Percentiles rank a stretch among this genome's conserved stretches.
phyloP scores from a whole-genome alignment of 768 basidiomycete genomes.

The Leccinum rimulosum region DNA sequence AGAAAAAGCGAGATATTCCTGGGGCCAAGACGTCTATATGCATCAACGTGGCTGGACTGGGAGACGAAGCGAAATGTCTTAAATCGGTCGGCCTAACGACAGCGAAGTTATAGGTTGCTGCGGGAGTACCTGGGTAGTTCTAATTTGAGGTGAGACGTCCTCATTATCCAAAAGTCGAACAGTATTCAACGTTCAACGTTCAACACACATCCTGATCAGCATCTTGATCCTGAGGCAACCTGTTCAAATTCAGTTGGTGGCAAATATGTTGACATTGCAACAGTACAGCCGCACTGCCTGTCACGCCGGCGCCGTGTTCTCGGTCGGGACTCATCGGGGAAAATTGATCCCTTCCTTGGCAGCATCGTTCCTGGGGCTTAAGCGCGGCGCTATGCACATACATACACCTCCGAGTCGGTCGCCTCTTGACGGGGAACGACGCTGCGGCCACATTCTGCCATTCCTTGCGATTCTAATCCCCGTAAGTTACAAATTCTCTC shows the following conservation, averaged over 20 bases:
- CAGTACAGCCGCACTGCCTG: neutral
- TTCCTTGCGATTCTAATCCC: neutral
- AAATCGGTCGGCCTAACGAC: neutral
- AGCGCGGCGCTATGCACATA: neutral
- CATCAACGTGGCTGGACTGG: neutral
- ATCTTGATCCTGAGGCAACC: too few relatives aligned
- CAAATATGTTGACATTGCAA: neutral
- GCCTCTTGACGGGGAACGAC: neutral
- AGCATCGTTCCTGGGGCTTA: neutral
- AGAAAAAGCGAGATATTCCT: neutral
- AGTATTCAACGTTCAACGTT: too few relatives aligned
- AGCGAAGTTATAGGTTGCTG: too few relatives aligned
- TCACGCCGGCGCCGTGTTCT: neutral
- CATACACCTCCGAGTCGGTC: neutral
- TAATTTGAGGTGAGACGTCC: too few relatives aligned
- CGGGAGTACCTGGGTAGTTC: too few relatives aligned
- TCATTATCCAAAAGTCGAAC: too few relatives aligned
- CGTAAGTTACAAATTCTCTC: neutral
- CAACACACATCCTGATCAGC: too few relatives aligned
- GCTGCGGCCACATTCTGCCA: neutral
- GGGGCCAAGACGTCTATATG: too few relatives aligned
- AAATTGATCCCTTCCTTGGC: neutral
- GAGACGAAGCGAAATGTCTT: neutral
- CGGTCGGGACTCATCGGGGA: neutral
- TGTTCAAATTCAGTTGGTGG: neutral